Base-by-base conservation (phyloP, 768 basidiomycete species). In the Tricholoma bakamatsutake region DNA sequence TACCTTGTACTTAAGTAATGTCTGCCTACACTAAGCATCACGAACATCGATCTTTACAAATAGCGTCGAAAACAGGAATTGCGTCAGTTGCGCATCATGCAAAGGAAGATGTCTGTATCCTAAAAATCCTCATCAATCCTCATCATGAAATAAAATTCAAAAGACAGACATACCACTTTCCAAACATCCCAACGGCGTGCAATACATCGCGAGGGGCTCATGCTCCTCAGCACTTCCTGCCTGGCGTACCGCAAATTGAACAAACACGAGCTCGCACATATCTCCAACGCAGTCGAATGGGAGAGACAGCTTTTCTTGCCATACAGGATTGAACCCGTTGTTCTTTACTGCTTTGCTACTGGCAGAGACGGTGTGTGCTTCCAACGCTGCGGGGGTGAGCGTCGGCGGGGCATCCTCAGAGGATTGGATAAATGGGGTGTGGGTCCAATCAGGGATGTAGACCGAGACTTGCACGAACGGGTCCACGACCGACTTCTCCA, bases 281-380 rank as follows among this genome's bases (percentile, higher is more conserved):
- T 70, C 72, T 5, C 84, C 83, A 28, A 87, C 77, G 61, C 86
- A 85, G 50, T 84, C 82, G 63, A 94, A 94, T n/a, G 85, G 84
- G 18, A 95, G 68, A 17, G 71, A 69, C 24, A 94, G 69, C 37
- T 67, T 66, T 62, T 93, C 83, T 59, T 91, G 79, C 90, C 94
- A 98, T 1, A 82, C 72, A 0, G 96, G 96, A 68, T 97, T 97
- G 74, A 96, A 94, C 0, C 94, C 92, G 65, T 95, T 95, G 67
- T 91, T 87, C 70, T 82, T 84, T 54, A 95, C 82, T 0, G 79
- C 73, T 18, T 70, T 71, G 3, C 92, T 96, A 42, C 80, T 77
- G 53, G 68, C 68, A 4, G 77, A 76, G n/a, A 85, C 68, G 5
- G 79, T 75, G 21, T 78, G 73, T 28, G 77, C 74, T 4, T 72